Percentiles rank a stretch among this genome's conserved stretches.
Conservation (phyloP, 768 basidiomycete species). For the Fomitopsis pulvina region DNA sequence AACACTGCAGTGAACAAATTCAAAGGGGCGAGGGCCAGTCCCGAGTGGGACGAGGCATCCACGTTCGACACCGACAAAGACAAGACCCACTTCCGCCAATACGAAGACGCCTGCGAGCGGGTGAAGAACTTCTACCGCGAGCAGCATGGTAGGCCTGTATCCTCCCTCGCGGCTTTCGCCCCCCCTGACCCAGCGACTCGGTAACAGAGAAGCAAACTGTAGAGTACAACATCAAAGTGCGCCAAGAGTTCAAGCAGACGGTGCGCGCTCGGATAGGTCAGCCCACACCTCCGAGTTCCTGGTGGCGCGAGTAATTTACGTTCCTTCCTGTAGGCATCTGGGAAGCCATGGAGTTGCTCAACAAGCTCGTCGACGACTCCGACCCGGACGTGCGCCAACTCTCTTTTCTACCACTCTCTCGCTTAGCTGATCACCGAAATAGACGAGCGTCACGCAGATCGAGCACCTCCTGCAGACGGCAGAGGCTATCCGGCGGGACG, state of each 20-base stretch:
- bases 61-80: constrained; percentile 57
- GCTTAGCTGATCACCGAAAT: background rate
- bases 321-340: constrained; percentile 40
- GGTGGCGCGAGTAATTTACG: background rate
- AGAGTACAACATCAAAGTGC: constrained; percentile 73
- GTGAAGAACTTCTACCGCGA: constrained; percentile 75
- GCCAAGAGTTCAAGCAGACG: constrained; percentile 64
- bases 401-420: constrained; percentile 1
- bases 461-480: constrained; percentile 89
- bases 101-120: constrained; percentile 69
- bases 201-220: constrained; percentile 78
- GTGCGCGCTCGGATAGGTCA: constrained; percentile 67
- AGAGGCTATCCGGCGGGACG: constrained; percentile 82
- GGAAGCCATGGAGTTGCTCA: constrained; percentile 83
- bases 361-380: constrained; percentile 84
- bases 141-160: constrained; percentile 52
- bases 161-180: background rate
- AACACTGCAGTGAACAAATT: constrained; percentile 53
- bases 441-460: constrained; percentile 80
- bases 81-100: constrained; percentile 64
- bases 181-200: background rate
- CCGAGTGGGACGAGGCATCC: constrained; percentile 44
- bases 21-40: constrained; percentile 39
- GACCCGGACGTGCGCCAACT: constrained; percentile 67
- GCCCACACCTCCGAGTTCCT: background rate